Percentiles rank a stretch among this genome's conserved stretches.
phyloP scores from a whole-genome alignment of 208 protist species.

The Leishmania tropica region DNA sequence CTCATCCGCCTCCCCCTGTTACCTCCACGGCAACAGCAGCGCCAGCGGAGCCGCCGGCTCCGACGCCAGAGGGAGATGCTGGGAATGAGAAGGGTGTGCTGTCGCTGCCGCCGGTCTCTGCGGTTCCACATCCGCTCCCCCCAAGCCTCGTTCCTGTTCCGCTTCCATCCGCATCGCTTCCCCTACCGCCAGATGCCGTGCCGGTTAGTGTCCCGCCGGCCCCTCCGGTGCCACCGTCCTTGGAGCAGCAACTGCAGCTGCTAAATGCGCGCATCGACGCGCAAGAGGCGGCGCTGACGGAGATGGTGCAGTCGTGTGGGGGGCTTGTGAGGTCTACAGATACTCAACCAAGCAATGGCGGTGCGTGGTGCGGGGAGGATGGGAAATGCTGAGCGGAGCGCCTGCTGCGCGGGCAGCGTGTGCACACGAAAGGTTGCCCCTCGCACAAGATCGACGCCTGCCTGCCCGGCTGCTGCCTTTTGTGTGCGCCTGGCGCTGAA shows the following conservation, averaged over 20 bases:
- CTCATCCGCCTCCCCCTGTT: not conserved
- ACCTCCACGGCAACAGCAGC: not conserved
- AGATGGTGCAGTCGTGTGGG: conserved; percentile 17
- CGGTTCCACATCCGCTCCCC: conserved; percentile 8
- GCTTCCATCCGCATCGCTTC: not conserved
- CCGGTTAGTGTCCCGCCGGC: not conserved
- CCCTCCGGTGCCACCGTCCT: conserved; percentile 5
- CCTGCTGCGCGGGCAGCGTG: not conserved
- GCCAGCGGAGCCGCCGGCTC: not conserved
- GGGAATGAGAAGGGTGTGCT: not conserved
- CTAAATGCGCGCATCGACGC: conserved; percentile 33
- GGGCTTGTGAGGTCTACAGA: not conserved
- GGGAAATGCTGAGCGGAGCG: not conserved
- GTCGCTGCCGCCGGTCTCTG: not conserved
- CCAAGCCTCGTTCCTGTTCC: not conserved
- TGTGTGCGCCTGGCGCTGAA: not conserved
- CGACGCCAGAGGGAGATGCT: not conserved
- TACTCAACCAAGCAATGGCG: too few species aligned
- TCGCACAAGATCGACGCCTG: not conserved
- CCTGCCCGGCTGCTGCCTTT: not conserved
- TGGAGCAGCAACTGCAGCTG: conserved; percentile 16
- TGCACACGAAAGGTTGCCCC: not conserved
- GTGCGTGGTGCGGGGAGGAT: not conserved
- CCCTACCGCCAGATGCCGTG: conserved; percentile 1
- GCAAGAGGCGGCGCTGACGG: conserved; percentile 24